These are phyloP conservation scores for Protomyces arabidopsidicola DNA, from an alignment of 1,139 yeast species.

Conservation along the genomic window DNA sequence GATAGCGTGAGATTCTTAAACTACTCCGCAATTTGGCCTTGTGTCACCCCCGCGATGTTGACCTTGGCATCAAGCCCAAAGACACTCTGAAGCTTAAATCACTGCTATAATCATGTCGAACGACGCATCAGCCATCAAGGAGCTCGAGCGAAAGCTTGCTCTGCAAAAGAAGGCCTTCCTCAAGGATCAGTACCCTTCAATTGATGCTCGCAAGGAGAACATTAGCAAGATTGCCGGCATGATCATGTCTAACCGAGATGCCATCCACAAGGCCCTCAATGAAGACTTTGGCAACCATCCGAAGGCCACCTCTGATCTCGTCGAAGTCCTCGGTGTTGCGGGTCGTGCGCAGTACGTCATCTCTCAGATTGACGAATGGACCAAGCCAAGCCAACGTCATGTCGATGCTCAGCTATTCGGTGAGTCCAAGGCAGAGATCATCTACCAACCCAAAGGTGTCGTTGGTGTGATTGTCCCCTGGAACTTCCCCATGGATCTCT, in stretches of 20 bases:
- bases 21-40: too few relatives aligned
- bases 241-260: conserved; percentile 1
- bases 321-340: conserved; percentile 5
- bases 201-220: conserved; percentile 1
- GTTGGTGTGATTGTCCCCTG: conserved; percentile 47
- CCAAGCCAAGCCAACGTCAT: background rate
- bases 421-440: background rate
- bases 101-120: background rate
- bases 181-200: background rate
- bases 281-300: conserved; percentile 5
- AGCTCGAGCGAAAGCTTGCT: background rate
- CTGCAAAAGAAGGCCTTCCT: conserved; percentile 8
- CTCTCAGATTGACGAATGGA: conserved; percentile 5
- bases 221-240: conserved; percentile 3
- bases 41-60: too few relatives aligned
- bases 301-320: background rate
- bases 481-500: conserved; percentile 71
- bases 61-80: too few relatives aligned
- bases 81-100: too few relatives aligned
- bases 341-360: conserved; percentile 3
- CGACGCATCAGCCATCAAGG: background rate
- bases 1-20: too few relatives aligned
- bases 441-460: conserved; percentile 4
- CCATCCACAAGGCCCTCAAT: background rate
- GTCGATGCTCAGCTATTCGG: conserved; percentile 3